A percentile compares a stretch with the other conserved stretches of the same genome.
These are phyloP conservation scores for Alternaria sp. DNA, from an alignment of 2,329 filamentous ascomycete species.

Conservation along the genomic window DNA sequence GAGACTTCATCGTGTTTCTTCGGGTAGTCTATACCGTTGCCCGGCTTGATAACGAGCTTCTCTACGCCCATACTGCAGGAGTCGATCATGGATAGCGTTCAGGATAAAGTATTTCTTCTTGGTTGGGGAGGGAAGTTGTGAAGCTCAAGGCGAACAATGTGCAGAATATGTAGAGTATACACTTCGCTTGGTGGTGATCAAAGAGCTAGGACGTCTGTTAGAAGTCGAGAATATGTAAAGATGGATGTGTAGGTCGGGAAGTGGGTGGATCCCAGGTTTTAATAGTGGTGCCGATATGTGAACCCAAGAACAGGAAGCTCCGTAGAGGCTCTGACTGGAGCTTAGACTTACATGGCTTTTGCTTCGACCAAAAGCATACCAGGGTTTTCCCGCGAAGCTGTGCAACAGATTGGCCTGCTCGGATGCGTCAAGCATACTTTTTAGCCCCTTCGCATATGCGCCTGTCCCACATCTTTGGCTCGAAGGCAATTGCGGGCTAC, in stretches of 20 bases:
- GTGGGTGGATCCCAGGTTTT: conserved; percentile 29
- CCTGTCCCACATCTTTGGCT: conserved; percentile 37
- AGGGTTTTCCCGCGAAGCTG: conserved; percentile 32
- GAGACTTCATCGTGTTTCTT: conserved; percentile 74
- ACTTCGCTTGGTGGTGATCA: background rate
- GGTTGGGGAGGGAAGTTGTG: background rate
- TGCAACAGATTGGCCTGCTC: conserved; percentile 42
- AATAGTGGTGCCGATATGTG: conserved; percentile 25
- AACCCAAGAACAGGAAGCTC: conserved; percentile 35
- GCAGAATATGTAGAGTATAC: background rate
- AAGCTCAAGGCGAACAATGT: background rate
- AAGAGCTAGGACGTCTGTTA: background rate
- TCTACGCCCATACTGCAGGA: conserved; percentile 64
- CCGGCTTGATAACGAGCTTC: conserved; percentile 70
- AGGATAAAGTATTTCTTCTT: background rate
- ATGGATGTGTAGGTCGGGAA: conserved; percentile 11
- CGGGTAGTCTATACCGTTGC: conserved; percentile 69
- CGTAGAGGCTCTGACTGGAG: conserved; percentile 35
- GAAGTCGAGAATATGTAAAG: background rate
- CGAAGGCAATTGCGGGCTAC: conserved; percentile 26
- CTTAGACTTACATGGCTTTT: conserved; percentile 31
- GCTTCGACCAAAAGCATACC: conserved; percentile 26
- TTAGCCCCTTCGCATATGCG: conserved; percentile 42
- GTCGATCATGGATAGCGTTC: conserved; percentile 2
- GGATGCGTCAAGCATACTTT: conserved; percentile 30